Evolutionary conservation across 1,139 yeast genomes (phyloP), one percentile per base, ranked within the genome.

Genomic region (Taphrina flavorubra): DNA sequence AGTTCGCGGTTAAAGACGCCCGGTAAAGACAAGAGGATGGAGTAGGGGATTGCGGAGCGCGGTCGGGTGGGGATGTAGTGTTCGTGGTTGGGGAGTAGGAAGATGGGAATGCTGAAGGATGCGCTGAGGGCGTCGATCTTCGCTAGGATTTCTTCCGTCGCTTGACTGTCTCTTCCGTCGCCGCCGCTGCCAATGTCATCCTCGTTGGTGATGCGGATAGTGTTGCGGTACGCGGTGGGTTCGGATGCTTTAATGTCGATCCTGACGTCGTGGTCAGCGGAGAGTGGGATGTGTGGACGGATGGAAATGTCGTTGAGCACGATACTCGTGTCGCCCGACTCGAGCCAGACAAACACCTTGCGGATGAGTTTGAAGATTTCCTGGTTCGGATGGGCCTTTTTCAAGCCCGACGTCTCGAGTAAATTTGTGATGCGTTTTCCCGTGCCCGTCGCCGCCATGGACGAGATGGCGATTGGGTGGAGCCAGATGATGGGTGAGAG

Each of bases 401-500:
- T 53, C 55, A 63, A 16, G 4, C 67, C 67, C 18, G 60, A 37
- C 11, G 55, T 47, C 36, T 63, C 67, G 36, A 63, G 56, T n/a
- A 63, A 40, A 20, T 63, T 63, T 18, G 67, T 63, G 44, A 63
- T 63, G n/a, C 67, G 42, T 57, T 63, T 63, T 18, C 67, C 67
- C 20, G 67, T 63, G 20, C 61, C 61, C 2, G 60, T 42, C 5
- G 42, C 67, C 8, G 67, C 67, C 8, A 63, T 40, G 14, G 61
- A 31, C 7, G 59, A 49, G 36, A 63, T n/a, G 14, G 37, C 46
- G 46, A 55, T 18, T 36, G 67, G 67, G 18, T 63, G 67, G 7
- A 55, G 25, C 67, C 67, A 63, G 13, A 47, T 37, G 61, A 63
- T 25, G 16, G 61, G 61, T 6, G 67, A 53, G 31, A 63, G 47